phyloP scores from a whole-genome alignment of 805 yeast genomes.

The Clavispora phyllophila region DNA sequence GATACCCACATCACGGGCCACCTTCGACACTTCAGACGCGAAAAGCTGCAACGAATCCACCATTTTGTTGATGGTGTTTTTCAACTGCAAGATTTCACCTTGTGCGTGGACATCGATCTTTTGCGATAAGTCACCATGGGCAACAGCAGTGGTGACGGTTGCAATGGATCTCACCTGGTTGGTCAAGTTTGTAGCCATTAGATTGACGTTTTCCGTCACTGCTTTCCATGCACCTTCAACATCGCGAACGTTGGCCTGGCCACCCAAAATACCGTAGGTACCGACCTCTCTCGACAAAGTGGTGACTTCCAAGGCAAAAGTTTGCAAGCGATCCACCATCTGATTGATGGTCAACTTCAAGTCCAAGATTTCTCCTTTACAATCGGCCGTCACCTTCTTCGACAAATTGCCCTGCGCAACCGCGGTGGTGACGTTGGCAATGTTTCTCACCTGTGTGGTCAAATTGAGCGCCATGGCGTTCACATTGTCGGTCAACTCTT shows the following conservation, averaged over 20 bases:
- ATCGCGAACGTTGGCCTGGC: constrained; percentile 48
- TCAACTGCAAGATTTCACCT: constrained; percentile 83
- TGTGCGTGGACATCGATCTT: constrained; percentile 87
- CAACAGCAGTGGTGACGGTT: constrained; percentile 87
- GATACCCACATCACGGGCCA: constrained; percentile 89
- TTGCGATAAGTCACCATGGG: constrained; percentile 81
- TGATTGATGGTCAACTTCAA: constrained; percentile 45
- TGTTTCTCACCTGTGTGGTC: constrained; percentile 83
- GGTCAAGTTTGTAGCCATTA: constrained; percentile 46
- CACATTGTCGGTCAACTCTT: constrained; percentile 78
- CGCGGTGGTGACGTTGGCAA: constrained; percentile 83
- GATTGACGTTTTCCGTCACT: constrained; percentile 42
- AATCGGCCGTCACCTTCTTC: constrained; percentile 80
- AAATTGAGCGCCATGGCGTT: constrained; percentile 87
- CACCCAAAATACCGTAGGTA: constrained; percentile 43
- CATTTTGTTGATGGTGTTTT: constrained; percentile 86
- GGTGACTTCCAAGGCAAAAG: constrained; percentile 43
- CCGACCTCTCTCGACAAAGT: constrained; percentile 45
- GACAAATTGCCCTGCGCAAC: constrained; percentile 81
- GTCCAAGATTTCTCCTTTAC: constrained; percentile 48
- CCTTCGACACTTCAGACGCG: constrained; percentile 84
- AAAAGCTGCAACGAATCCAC: constrained; percentile 85
- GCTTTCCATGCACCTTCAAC: constrained; percentile 51
- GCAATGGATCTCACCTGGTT: constrained; percentile 88
- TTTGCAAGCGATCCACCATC: constrained; percentile 48